phyloP scores from a whole-genome alignment of 208 protist species.

The Leishmania tarentolae region DNA sequence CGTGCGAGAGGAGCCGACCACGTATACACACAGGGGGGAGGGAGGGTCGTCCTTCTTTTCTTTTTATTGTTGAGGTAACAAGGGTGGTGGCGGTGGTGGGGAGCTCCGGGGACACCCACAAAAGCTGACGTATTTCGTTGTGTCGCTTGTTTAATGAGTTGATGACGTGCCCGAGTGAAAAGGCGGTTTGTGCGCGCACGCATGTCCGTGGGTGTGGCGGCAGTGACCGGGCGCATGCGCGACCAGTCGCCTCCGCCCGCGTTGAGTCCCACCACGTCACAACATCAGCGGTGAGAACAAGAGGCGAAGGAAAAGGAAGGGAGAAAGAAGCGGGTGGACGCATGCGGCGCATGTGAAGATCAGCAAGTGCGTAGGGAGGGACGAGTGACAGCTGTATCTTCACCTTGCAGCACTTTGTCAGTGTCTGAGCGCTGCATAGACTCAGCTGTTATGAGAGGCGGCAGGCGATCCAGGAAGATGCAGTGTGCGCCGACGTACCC shows the following conservation, averaged over 20 bases:
- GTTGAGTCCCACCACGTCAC: neutral
- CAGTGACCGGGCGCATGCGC: neutral
- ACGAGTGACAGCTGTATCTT: neutral
- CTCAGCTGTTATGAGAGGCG: neutral
- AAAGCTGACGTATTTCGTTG: neutral
- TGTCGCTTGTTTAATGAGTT: too few relatives aligned
- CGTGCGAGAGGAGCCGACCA: neutral
- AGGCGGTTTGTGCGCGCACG: neutral
- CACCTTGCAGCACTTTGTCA: neutral
- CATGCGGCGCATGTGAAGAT: neutral
- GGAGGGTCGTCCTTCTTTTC: too few relatives aligned
- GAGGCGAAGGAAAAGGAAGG: neutral
- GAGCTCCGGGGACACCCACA: neutral
- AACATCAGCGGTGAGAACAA: neutral
- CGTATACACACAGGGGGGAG: too few relatives aligned
- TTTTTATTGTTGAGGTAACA: too few relatives aligned
- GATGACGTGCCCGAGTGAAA: neutral
- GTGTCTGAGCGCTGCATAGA: neutral
- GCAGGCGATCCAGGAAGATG: neutral
- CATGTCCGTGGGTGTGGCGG: neutral
- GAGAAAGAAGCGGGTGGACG: neutral
- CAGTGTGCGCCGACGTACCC: neutral
- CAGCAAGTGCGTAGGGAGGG: too few relatives aligned
- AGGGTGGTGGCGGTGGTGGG: too few relatives aligned
- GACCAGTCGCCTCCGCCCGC: neutral